Base-by-base conservation (phyloP, 192 early-diverging fungal species). In the Backusella mclennaniae region DNA sequence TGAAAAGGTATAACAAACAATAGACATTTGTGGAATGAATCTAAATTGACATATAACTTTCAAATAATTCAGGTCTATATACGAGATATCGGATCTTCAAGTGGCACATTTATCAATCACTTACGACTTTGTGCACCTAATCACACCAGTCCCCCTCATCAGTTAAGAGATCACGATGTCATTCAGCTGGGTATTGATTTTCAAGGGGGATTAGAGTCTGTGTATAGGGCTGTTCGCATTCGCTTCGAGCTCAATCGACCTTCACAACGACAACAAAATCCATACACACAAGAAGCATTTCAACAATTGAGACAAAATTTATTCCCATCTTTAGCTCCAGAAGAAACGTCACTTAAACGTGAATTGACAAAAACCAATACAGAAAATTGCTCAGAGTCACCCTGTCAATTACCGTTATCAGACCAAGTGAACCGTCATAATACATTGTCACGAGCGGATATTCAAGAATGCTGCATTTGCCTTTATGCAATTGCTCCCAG, bases 101-200 rank as follows among this genome's bases (percentile, higher is more conserved):
- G 96, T 44, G 98, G 98, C 15, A 99, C 98, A 15, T 99, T 98
- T 79, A 84, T 99, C 41, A 99, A 99, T 88, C 93, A 96, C 85
- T 89, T 96, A 83, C 85, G 98, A 21, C 82, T 98, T 33, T 93
- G 92, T 69, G 90, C 97, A 19, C 92, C 95, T 26, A 91, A 92
- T 11, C 90, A 92, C 41, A 93, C 95, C 77, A 95, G 94, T 66
- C 81, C 88, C 66, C 92, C 95, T 23, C 89, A 91, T 59, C 88
- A 85, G 35, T 78, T 99, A 73, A 90, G 92, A 75, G 93, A 96
- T 85, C 95, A 95, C 6, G 97, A 99, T 81, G 88, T 97, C 39
- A 85, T 99, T 73, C 96, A 99, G 85, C 87, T 99, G 39, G 97
- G 97, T 36, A 93, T 98, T 17, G 97, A 99, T 79, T 99, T 97